Base-by-base conservation (phyloP, 495 filamentous ascomycete species). In the Trichoderma asperelloides region DNA sequence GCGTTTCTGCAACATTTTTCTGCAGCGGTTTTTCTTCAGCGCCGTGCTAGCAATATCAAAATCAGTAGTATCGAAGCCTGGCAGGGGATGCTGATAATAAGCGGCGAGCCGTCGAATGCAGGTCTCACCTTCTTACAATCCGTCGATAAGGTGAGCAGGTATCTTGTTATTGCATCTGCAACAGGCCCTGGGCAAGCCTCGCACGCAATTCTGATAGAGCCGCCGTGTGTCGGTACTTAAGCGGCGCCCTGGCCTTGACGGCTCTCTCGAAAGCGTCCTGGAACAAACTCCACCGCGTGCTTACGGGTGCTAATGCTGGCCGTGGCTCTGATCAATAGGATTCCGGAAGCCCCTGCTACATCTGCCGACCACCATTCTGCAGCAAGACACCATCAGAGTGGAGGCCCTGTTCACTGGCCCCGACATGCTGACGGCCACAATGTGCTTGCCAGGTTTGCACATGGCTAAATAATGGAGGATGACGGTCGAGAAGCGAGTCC, bases 401-500 rank as follows among this genome's bases (percentile, higher is more conserved):
- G 55, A 60, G 55, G 55, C 55, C 27, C 23, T 18, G 23, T 60
- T 9, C 21, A 12, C 23, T 60, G n/a, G n/a, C n/a, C n/a, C 49
- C 49, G 49, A 55, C 49, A 21, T 21, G 55, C 55, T 60, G 55
- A 60, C 25, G 55, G 27, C 55, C 55, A 60, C 11, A 60, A 30
- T 16, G 27, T 9, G 33, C 33, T 4, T 37, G 33, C 33, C 33
- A 37, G 33, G 33, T 37, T 37, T 37, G 33, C 55, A 21, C 23
- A 30, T 27, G 55, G 55, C 4, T 12, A 60, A 25, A 60, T 18
- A 11, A 30, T 13, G 23, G 21, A 30, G 23, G 55, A 60, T 60
- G 23, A 60, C 55, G 55, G 55, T 60, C 55, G 55, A 60, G 55
- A 60, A 28, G 11, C 55, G 55, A 60, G 55, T 60, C 55, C 55